Evolutionary conservation across 192 early-diverging fungal genomes (phyloP).

Genomic region (Coemansia reversa): DNA sequence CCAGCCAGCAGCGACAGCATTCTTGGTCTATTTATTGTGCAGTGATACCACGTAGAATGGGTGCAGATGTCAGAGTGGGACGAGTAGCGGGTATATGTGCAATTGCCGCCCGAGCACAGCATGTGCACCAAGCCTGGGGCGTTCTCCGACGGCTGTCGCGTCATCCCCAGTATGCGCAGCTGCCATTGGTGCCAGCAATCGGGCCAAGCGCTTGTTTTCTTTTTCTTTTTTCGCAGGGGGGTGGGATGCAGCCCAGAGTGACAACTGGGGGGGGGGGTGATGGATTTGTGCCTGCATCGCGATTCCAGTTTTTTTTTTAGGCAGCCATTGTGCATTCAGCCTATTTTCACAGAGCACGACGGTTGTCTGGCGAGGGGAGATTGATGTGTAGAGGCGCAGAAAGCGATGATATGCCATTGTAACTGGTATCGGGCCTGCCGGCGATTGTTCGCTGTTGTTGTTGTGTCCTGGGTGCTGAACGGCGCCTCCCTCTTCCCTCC

Average conservation of each 20-base stretch:
- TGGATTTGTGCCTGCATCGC: slow-evolving; percentile 1
- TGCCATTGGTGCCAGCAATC: not conserved
- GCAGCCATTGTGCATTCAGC: not conserved
- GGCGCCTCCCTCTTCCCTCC: not conserved
- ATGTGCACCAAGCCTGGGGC: not conserved
- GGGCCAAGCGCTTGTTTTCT: not conserved
- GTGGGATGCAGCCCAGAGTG: not conserved
- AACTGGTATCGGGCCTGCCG: not conserved
- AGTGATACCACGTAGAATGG: not conserved
- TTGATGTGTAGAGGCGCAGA: not conserved
- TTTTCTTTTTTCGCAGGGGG: not conserved
- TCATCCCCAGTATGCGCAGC: not conserved
- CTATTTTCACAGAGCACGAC: not conserved
- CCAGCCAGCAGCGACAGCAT: not conserved
- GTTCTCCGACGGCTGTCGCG: not conserved
- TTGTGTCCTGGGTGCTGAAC: not conserved
- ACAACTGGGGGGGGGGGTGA: not conserved
- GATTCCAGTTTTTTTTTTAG: not conserved
- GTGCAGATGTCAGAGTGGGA: not conserved
- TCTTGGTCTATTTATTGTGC: not conserved
- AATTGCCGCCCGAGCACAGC: not conserved
- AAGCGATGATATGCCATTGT: not conserved
- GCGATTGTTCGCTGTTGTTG: not conserved
- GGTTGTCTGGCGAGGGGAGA: not conserved
- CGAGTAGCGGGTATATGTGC: not conserved